Base-by-base conservation (phyloP, 805 yeast genomes). In the Candida piceae region DNA sequence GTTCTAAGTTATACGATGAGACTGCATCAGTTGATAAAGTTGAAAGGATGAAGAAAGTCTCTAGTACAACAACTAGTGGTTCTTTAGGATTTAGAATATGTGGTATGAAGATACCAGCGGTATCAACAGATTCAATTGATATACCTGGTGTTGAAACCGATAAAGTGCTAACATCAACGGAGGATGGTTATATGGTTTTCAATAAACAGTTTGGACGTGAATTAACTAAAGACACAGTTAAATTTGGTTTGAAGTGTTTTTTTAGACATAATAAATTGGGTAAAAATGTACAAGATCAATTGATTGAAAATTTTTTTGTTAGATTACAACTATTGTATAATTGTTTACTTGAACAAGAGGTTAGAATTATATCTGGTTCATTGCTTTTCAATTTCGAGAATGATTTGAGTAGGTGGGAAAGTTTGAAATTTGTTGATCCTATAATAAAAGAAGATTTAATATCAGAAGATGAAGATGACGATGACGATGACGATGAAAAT, bases 41-140 rank as follows among this genome's bases (percentile, higher is more conserved):
- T 12, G 60, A 60, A 34, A 58, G 97, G 29, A 61, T 90, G 51
- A 63, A 60, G 20, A 60, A 67, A 18, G 96, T 93, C 0, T 73
- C 93, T 31, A 53, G 62, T 2, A 40, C 63, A 0, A 90, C 97
- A 1, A 90, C 97, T 0, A 81, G 93, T 31, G 96, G 96, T 0
- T 64, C 80, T 4, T 64, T 85, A 10, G 72, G 78, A 13, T 78
- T 82, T 45, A 66, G 98, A 41, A 76, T 90, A 3, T 89, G 97
- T 50, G 98, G 98, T 0, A 84, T 90, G 90, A 80, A 79, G 42
- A 58, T 81, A 1, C n/a, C n/a, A n/a, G n/a, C n/a, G n/a, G n/a
- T n/a, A n/a, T n/a, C n/a, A n/a, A n/a, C n/a, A n/a, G n/a, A 39
- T 10, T 18, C 38, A 7, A 42, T 44, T 1, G 32, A 38, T n/a